Evolutionary conservation across 2,329 filamentous ascomycete species (phyloP).

Genomic region (Ilyonectria robusta): DNA sequence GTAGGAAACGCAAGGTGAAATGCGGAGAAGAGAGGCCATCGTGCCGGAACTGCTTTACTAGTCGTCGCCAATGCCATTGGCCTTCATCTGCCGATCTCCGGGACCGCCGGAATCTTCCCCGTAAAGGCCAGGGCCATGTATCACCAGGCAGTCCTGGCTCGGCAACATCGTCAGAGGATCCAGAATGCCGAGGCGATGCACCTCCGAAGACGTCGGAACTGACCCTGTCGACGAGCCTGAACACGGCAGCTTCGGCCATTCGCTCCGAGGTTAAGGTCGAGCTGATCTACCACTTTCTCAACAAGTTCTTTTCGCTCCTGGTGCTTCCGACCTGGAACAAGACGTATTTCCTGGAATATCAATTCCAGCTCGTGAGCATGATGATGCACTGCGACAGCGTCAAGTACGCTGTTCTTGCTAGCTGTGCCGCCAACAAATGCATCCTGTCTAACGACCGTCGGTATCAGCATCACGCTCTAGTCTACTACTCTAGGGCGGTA

Average conservation of each 20-base stretch:
- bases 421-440: conserved; percentile 27
- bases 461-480: conserved; percentile 18
- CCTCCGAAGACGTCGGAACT: too few species aligned
- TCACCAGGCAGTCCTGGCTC: not conserved
- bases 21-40: conserved; percentile 29
- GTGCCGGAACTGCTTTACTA: conserved; percentile 24
- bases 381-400: conserved; percentile 26
- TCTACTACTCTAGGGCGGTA: conserved; percentile 28
- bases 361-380: conserved; percentile 25
- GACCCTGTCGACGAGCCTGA: too few species aligned
- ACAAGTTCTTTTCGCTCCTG: conserved; percentile 21
- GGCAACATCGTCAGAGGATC: not conserved
- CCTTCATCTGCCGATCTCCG: conserved; percentile 22
- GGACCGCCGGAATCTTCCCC: conserved; percentile 16
- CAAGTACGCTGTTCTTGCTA: conserved; percentile 26
- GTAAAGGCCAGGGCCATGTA: not conserved
- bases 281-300: conserved; percentile 28
- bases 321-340: conserved; percentile 28
- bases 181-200: not conserved
- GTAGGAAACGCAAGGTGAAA: conserved; percentile 28
- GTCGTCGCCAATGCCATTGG: conserved; percentile 23
- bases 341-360: conserved; percentile 14
- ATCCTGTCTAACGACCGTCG: conserved; percentile 17
- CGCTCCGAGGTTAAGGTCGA: conserved; percentile 20
- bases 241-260: not conserved